Conservation (phyloP, 495 filamentous ascomycete genomes). For the Clavariopsis aquatica region DNA sequence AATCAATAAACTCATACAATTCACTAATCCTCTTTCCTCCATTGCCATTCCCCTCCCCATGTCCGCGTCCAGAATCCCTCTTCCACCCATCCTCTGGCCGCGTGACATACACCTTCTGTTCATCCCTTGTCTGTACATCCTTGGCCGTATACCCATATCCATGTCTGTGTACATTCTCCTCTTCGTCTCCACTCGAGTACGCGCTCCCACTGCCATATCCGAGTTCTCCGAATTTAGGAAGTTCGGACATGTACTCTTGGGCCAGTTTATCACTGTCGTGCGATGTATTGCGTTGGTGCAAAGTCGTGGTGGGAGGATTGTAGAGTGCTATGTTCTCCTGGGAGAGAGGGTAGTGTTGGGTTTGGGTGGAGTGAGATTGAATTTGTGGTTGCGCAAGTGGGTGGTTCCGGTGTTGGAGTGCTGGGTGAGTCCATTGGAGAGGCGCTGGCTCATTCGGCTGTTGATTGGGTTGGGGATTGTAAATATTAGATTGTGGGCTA, state of each 20-base stretch:
- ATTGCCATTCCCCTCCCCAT: neutral
- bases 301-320: neutral
- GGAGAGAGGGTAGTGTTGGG: neutral
- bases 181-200: neutral
- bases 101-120: neutral
- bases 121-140: neutral
- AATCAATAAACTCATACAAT: slow-evolving; percentile 1
- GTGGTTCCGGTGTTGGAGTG: neutral
- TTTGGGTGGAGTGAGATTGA: neutral
- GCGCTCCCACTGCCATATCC: slow-evolving; percentile 1
- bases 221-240: slow-evolving; percentile 2
- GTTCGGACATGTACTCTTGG: neutral
- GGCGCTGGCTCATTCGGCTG: neutral
- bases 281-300: slow-evolving; percentile 10
- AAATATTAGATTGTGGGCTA: neutral
- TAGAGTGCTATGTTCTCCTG: neutral
- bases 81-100: neutral
- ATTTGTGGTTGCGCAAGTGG: neutral
- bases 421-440: neutral
- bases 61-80: too few relatives aligned
- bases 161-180: neutral
- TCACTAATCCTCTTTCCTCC: slow-evolving; percentile 1
- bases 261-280: slow-evolving; percentile 9
- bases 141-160: too few relatives aligned
- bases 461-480: neutral